phyloP scores from a whole-genome alignment of 345 rosid genomes.

The Sonneratia caseolaris region DNA sequence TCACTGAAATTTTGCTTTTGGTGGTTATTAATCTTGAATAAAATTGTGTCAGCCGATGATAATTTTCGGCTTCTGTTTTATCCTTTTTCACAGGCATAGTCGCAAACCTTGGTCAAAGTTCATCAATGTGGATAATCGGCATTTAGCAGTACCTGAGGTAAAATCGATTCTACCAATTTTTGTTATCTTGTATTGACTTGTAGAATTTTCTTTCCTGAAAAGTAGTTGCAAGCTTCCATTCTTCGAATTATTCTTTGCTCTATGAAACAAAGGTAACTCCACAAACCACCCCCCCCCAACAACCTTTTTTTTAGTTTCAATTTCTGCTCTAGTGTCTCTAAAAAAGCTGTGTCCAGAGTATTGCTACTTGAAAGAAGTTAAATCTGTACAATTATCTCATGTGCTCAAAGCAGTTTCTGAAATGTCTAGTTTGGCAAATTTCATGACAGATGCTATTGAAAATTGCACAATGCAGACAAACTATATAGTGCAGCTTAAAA shows the following conservation, averaged over 20 bases:
- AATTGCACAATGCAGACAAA: neutral
- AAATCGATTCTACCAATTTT: slow-evolving; percentile 2
- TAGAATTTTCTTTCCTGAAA: neutral
- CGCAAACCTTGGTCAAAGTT: slow-evolving; percentile 92
- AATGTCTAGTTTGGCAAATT: neutral
- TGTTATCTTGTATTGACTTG: neutral
- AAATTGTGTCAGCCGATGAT: neutral
- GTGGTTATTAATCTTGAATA: slow-evolving; percentile 1
- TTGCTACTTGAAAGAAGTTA: neutral
- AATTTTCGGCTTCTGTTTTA: neutral
- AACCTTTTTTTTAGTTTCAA: no score
- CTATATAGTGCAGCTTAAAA: neutral
- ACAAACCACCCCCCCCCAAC: no score
- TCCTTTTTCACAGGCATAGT: slow-evolving; percentile 45
- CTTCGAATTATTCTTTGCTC: neutral
- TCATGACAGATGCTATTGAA: neutral
- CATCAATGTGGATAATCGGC: slow-evolving; percentile 79
- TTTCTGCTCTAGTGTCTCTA: neutral
- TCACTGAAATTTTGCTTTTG: neutral
- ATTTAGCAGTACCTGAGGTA: slow-evolving; percentile 92
- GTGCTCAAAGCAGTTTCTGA: neutral
- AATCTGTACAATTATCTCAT: no score
- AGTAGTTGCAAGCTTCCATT: no score
- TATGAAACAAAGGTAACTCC: neutral
- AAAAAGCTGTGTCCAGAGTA: neutral